These are phyloP conservation scores for Tolypocladium sp. DNA, from an alignment of 2,329 filamentous ascomycete species.

Conservation along the genomic window DNA sequence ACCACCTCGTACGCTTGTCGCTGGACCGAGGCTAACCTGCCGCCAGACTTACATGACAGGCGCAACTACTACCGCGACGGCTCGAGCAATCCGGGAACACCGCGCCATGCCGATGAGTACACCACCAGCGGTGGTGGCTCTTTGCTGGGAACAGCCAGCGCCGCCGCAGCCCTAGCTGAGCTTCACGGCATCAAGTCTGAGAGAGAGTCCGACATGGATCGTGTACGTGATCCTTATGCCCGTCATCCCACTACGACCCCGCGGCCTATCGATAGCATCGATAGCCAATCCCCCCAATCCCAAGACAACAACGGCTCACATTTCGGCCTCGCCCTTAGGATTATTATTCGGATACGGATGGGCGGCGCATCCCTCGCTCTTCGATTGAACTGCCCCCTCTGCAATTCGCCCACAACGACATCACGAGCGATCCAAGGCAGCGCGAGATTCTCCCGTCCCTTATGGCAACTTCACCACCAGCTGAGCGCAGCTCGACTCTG, in stretches of 20 bases:
- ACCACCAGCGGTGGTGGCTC: conserved; percentile 30
- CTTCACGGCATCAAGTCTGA: conserved; percentile 69
- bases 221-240: conserved; percentile 41
- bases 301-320: conserved; percentile 1
- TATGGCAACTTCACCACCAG: conserved; percentile 67
- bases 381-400: conserved; percentile 68
- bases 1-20: conserved; percentile 5
- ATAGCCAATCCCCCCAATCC: conserved; percentile 1
- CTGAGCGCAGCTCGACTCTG: conserved; percentile 74
- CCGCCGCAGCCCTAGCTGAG: conserved; percentile 80
- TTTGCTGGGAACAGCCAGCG: conserved; percentile 54
- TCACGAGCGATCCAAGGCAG: conserved; percentile 65
- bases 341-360: conserved; percentile 63
- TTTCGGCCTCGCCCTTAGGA: conserved; percentile 31
- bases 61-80: conserved; percentile 47
- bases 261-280: conserved; percentile 16
- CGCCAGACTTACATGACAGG: conserved; percentile 46
- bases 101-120: conserved; percentile 62
- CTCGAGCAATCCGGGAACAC: conserved; percentile 57
- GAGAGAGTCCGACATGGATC: conserved; percentile 69
- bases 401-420: conserved; percentile 45
- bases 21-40: background rate
- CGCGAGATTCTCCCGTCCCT: conserved; percentile 78
- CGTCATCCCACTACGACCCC: conserved; percentile 7
- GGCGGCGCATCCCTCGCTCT: conserved; percentile 51